Conservation (phyloP, 2,329 filamentous ascomycete genomes). For the Phymatotrichopsis omnivora region DNA sequence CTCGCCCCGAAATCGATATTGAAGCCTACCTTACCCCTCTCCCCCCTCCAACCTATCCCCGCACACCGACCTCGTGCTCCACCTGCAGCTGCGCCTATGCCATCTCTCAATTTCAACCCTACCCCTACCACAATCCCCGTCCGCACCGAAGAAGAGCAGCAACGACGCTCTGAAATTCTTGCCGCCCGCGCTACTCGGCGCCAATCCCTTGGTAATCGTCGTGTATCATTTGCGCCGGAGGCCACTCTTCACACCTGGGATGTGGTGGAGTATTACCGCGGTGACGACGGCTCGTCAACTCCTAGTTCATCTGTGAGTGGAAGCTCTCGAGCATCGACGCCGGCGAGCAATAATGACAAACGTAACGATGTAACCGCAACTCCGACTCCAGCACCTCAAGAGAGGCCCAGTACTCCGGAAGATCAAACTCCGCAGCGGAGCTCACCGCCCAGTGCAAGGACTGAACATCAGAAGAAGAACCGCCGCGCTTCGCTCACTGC, state of each 20-base stretch:
- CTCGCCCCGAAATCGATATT: slow-evolving; percentile 59
- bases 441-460: slow-evolving; percentile 52
- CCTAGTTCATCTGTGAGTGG: slow-evolving; percentile 63
- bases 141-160: slow-evolving; percentile 59
- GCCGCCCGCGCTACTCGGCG: slow-evolving; percentile 77
- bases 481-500: slow-evolving; percentile 28
- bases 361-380: slow-evolving; percentile 28
- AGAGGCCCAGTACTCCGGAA: slow-evolving; percentile 48
- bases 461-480: slow-evolving; percentile 51
- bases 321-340: slow-evolving; percentile 60
- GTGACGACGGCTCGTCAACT: slow-evolving; percentile 51
- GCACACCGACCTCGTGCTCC: slow-evolving; percentile 49
- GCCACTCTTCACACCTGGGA: slow-evolving; percentile 97
- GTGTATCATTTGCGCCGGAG: slow-evolving; percentile 94
- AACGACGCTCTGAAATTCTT: slow-evolving; percentile 49
- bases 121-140: slow-evolving; percentile 48
- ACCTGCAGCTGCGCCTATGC: slow-evolving; percentile 39
- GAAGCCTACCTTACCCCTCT: slow-evolving; percentile 61
- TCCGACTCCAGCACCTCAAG: slow-evolving; percentile 28
- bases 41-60: slow-evolving; percentile 55
- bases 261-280: slow-evolving; percentile 62
- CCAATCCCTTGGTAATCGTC: slow-evolving; percentile 83
- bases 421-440: slow-evolving; percentile 50
- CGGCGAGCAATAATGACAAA: slow-evolving; percentile 31
- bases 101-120: slow-evolving; percentile 27